Percentiles rank a stretch among this genome's conserved stretches.
Conservation (phyloP, 805 yeast species). For the Pichia cephalocereana region DNA sequence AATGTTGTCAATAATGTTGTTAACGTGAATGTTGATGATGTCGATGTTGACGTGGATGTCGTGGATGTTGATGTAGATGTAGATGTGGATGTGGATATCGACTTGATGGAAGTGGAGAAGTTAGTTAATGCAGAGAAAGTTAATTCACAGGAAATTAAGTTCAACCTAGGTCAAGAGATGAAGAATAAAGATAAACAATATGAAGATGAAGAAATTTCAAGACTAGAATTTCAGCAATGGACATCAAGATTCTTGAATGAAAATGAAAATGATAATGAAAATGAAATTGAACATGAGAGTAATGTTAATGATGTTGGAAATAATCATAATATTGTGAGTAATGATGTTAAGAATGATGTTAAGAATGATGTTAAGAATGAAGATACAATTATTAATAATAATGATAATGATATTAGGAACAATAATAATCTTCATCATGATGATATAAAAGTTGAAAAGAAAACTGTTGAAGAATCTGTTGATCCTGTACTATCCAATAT, state of each 20-base stretch:
- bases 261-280: constrained; percentile 16
- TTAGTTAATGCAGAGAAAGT: background rate
- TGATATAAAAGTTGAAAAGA: too few relatives aligned
- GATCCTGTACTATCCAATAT: background rate
- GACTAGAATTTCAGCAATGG: constrained; percentile 48
- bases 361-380: too few relatives aligned
- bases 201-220: constrained; percentile 35
- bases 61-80: background rate
- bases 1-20: background rate
- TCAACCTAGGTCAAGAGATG: background rate
- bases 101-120: background rate
- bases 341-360: too few relatives aligned
- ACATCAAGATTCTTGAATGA: constrained; percentile 39
- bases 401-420: too few relatives aligned
- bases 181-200: constrained; percentile 13
- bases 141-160: background rate
- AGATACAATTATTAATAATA: too few relatives aligned
- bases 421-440: too few relatives aligned
- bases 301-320: too few relatives aligned
- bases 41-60: background rate
- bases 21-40: too few relatives aligned
- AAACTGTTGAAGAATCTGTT: too few relatives aligned
- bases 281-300: background rate
- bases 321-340: too few relatives aligned
- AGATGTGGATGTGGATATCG: background rate